These are phyloP conservation scores for Coemansia sp. DNA, from an alignment of 192 early-diverging fungal species.

Conservation along the genomic window DNA sequence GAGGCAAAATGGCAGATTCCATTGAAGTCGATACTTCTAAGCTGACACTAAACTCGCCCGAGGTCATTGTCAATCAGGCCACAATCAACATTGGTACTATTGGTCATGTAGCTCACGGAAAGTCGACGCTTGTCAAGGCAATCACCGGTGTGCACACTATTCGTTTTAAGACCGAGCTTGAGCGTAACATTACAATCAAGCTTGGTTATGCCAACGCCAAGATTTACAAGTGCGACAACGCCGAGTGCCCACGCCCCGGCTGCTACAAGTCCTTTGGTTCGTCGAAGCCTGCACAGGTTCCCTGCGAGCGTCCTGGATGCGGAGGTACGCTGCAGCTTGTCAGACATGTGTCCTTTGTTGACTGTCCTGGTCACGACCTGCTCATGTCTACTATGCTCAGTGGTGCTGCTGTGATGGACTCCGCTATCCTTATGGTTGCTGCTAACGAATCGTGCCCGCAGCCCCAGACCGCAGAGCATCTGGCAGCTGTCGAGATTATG, in stretches of 20 bases:
- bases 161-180: conserved; percentile 96
- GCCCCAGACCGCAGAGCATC: conserved; percentile 97
- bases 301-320: conserved; percentile 86
- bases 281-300: conserved; percentile 80
- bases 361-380: conserved; percentile 99
- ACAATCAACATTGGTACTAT: conserved; percentile 99
- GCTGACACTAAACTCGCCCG: conserved; percentile 59
- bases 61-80: conserved; percentile 97
- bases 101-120: conserved; percentile 99
- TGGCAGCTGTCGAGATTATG: conserved; percentile 99
- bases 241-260: conserved; percentile 90
- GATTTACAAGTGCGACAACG: conserved; percentile 97
- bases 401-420: conserved; percentile 99
- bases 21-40: conserved; percentile 33
- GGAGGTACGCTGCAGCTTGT: conserved; percentile 82
- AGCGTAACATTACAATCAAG: conserved; percentile 99
- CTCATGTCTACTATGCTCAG: conserved; percentile 99
- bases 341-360: conserved; percentile 96
- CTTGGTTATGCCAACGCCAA: conserved; percentile 99
- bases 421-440: conserved; percentile 94
- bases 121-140: conserved; percentile 98
- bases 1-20: conserved; percentile 23
- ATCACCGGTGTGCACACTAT: conserved; percentile 98
- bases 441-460: conserved; percentile 99
- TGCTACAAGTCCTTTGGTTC: conserved; percentile 90